Evolutionary conservation across 2,329 filamentous ascomycete species (phyloP).

Genomic region (Microdochium nivale): DNA sequence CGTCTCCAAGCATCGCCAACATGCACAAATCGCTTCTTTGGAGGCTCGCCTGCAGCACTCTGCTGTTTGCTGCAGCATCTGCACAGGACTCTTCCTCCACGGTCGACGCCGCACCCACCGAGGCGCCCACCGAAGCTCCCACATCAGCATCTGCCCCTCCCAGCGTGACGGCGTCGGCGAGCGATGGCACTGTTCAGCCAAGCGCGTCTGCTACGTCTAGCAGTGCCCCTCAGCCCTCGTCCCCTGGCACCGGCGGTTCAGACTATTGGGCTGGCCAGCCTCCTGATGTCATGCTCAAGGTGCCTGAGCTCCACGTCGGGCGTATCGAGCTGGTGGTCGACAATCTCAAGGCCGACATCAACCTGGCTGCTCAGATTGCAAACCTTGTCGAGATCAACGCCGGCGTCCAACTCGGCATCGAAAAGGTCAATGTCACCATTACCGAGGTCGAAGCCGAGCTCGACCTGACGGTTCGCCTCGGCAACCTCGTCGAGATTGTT

Average conservation of each 20-base stretch:
- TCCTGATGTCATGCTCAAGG: conserved; percentile 49
- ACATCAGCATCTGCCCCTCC: background rate
- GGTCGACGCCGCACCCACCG: conserved; percentile 1
- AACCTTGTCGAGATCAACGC: conserved; percentile 46
- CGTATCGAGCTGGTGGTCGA: conserved; percentile 53
- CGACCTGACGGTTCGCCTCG: conserved; percentile 50
- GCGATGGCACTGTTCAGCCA: conserved; percentile 3
- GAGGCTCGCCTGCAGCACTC: background rate
- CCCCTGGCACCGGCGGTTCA: conserved; percentile 19
- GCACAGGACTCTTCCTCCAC: background rate
- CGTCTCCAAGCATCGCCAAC: background rate
- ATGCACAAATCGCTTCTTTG: background rate
- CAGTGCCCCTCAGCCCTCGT: conserved; percentile 11
- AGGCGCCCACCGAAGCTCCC: conserved; percentile 7
- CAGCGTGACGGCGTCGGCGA: background rate
- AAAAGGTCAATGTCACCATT: conserved; percentile 52
- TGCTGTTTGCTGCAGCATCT: background rate
- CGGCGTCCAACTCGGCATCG: conserved; percentile 39
- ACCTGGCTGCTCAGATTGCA: conserved; percentile 51
- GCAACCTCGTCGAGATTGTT: conserved; percentile 52
- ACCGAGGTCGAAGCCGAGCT: conserved; percentile 49
- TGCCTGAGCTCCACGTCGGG: conserved; percentile 49
- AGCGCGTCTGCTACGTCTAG: conserved; percentile 9
- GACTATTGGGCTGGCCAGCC: conserved; percentile 14
- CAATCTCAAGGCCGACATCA: conserved; percentile 48